Conservation (phyloP, 2,329 filamentous ascomycete genomes). For the Coniella vitis region DNA sequence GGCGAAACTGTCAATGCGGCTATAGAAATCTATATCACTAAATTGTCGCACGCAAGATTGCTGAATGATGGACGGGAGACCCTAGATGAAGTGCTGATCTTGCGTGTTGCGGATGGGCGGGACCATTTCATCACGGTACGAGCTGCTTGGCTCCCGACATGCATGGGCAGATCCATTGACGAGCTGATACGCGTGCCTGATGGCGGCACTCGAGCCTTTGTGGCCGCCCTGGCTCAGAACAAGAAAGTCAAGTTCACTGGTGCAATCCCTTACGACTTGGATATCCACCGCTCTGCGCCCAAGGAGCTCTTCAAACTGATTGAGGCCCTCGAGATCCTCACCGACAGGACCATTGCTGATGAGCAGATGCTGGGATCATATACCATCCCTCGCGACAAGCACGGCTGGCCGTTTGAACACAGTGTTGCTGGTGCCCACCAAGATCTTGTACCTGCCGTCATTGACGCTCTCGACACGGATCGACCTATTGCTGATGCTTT, state of each 20-base stretch:
- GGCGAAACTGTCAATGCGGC: slow-evolving; percentile 73
- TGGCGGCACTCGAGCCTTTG: slow-evolving; percentile 61
- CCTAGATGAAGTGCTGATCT: slow-evolving; percentile 81
- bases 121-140: slow-evolving; percentile 87
- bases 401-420: slow-evolving; percentile 53
- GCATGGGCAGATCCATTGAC: slow-evolving; percentile 78
- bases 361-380: slow-evolving; percentile 54
- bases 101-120: slow-evolving; percentile 74
- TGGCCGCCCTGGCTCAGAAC: slow-evolving; percentile 22
- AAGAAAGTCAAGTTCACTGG: slow-evolving; percentile 29
- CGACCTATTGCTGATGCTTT: slow-evolving; percentile 54
- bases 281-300: slow-evolving; percentile 71
- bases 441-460: slow-evolving; percentile 24
- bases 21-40: slow-evolving; percentile 60
- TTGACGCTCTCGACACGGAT: slow-evolving; percentile 70
- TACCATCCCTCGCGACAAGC: slow-evolving; percentile 41
- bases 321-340: slow-evolving; percentile 60
- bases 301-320: slow-evolving; percentile 86
- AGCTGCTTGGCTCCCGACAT: slow-evolving; percentile 72
- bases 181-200: slow-evolving; percentile 81
- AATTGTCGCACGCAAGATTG: slow-evolving; percentile 54
- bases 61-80: slow-evolving; percentile 62
- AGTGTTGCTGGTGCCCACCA: slow-evolving; percentile 4
- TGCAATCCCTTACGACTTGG: slow-evolving; percentile 48
- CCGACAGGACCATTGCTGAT: slow-evolving; percentile 52